phyloP scores from a whole-genome alignment of 2,329 filamentous ascomycete genomes.

The Talaromyces sp. region DNA sequence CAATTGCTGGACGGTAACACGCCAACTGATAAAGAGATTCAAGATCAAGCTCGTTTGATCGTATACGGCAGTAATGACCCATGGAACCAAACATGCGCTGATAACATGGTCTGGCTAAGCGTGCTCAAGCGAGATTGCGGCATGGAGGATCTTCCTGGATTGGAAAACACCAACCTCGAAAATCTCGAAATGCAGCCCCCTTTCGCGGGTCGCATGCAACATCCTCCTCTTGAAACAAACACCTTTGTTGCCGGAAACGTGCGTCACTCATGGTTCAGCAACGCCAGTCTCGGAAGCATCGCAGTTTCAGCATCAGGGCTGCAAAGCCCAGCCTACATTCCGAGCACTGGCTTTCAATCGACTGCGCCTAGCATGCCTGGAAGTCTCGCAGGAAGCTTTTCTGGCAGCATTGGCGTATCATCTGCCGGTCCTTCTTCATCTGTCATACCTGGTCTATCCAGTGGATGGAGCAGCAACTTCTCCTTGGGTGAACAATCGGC shows the following conservation, averaged over 20 bases:
- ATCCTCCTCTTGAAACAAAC: slow-evolving; percentile 37
- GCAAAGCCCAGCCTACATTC: slow-evolving; percentile 33
- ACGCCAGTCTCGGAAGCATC: slow-evolving; percentile 25
- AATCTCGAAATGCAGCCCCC: slow-evolving; percentile 46
- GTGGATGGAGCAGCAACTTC: slow-evolving; percentile 36
- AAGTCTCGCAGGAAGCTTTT: slow-evolving; percentile 37
- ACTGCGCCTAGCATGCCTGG: slow-evolving; percentile 37
- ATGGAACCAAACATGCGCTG: slow-evolving; percentile 48
- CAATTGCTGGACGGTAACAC: slow-evolving; percentile 35
- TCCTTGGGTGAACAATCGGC: slow-evolving; percentile 33
- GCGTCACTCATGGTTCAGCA: slow-evolving; percentile 26
- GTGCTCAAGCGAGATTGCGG: slow-evolving; percentile 47
- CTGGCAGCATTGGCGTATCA: slow-evolving; percentile 35
- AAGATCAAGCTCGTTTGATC: slow-evolving; percentile 36
- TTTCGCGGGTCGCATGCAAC: slow-evolving; percentile 40
- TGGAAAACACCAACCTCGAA: slow-evolving; percentile 35
- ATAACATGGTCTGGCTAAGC: slow-evolving; percentile 48
- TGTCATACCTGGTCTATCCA: slow-evolving; percentile 26
- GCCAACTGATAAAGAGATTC: slow-evolving; percentile 40
- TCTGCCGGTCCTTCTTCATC: slow-evolving; percentile 27
- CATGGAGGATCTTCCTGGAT: slow-evolving; percentile 33
- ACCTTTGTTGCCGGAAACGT: slow-evolving; percentile 26
- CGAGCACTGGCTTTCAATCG: slow-evolving; percentile 35
- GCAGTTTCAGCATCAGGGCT: slow-evolving; percentile 33
- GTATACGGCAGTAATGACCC: slow-evolving; percentile 37